Percentiles rank a stretch among this genome's conserved stretches.
Conservation (phyloP, 108 stramenopile species). For the Cyclotella sp. region DNA sequence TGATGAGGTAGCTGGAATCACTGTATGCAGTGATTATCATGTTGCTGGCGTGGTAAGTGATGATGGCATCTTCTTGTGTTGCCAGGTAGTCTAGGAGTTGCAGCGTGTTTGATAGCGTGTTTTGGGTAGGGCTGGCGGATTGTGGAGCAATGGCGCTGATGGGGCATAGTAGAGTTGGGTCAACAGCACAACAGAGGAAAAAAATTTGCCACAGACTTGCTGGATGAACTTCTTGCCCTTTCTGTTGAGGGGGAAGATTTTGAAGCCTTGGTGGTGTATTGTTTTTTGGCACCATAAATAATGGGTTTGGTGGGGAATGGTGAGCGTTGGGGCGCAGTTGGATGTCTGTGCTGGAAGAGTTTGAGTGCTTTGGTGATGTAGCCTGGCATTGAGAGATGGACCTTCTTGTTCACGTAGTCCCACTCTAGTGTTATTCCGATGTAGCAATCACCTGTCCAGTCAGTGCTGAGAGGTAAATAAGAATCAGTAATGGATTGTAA, state of each 20-base stretch:
- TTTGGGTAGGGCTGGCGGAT: neutral
- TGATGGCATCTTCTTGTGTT: constrained; percentile 1
- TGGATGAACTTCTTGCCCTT: neutral
- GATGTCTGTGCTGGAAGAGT: neutral
- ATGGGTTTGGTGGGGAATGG: neutral
- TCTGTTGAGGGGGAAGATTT: neutral
- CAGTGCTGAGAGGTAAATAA: neutral
- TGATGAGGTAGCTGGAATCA: neutral
- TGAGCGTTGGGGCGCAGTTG: neutral
- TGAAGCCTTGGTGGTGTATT: neutral
- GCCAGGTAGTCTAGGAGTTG: neutral
- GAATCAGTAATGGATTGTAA: neutral
- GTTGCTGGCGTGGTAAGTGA: neutral
- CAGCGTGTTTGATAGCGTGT: neutral
- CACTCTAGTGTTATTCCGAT: neutral
- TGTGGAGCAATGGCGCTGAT: neutral
- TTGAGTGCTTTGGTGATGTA: neutral
- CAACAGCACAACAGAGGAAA: neutral
- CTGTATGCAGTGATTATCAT: neutral
- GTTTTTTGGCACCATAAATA: neutral
- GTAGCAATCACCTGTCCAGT: neutral
- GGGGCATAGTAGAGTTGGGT: neutral
- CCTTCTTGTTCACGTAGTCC: neutral
- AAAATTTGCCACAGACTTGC: neutral
- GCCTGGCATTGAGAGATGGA: constrained; percentile 1